Evolutionary conservation across 495 filamentous ascomycete species (phyloP), one percentile per base, ranked within the genome.

Genomic region (Daldinia bambusicola): DNA sequence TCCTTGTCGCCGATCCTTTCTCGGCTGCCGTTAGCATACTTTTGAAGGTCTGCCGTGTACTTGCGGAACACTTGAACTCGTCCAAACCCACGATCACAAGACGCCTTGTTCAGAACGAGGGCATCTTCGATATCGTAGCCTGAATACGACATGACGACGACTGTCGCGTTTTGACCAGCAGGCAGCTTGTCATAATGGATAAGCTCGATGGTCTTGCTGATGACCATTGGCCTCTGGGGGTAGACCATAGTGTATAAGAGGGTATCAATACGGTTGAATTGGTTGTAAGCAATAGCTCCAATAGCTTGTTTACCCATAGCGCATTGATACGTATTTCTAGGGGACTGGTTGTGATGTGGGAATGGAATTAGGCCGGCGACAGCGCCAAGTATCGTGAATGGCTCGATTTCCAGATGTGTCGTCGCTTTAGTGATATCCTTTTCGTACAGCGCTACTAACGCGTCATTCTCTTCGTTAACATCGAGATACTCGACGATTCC

Each of bases 281-380:
- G 96, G 75, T 99, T 99, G 69, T 95, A 93, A 12, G 95, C 94
- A 77, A 98, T 97, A 18, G 95, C 93, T 55, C 95, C 95, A 78
- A 99, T 98, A 16, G 95, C 95, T 91, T 99, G 95, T 81, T 99
- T 99, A 84, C 95, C 95, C 95, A 99, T 99, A 80, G 95, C 95
- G 79, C 96, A 98, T 82, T 99, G 95, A 76, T 99, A 99, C 7
- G 95, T 99, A 77, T 99, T 99, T 82, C 95, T 89, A 8, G 95
- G 95, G 4, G 95, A 99, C 79, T 99, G 95, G 79, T 99, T 99
- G 84, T 99, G 95, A 81, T 99, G 96, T 10, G 95, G 95, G 76
- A 98, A 99, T 4, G 95, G 95, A 74, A 99, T 98, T 20, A 99
- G 84, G 41, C 95, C 95, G 40, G 95, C 95, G 37, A 98, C 96